Evolutionary conservation across 1,284 basidiomycete genomes (phyloP).

Genomic region (Retiboletus flavoniger): DNA sequence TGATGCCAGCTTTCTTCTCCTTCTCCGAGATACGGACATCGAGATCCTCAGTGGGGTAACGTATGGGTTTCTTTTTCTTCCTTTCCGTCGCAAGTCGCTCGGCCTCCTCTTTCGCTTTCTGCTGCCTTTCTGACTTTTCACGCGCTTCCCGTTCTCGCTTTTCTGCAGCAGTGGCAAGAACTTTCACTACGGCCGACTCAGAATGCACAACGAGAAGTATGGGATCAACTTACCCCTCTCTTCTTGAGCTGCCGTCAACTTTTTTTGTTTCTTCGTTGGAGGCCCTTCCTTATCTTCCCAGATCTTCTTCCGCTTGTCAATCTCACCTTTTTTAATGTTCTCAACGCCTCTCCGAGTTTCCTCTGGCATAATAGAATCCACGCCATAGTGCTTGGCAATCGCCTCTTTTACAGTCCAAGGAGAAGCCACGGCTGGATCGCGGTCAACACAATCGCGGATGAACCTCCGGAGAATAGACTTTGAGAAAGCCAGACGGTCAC

Average conservation of each 20-base stretch:
- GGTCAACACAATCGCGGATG: slow-evolving; percentile 89
- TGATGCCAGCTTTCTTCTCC: slow-evolving; percentile 75
- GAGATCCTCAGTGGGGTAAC: slow-evolving; percentile 83
- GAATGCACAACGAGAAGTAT: slow-evolving; percentile 7
- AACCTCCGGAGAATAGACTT: slow-evolving; percentile 96
- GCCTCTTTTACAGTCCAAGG: slow-evolving; percentile 92
- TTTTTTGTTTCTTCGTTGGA: slow-evolving; percentile 78
- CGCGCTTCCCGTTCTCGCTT: slow-evolving; percentile 66
- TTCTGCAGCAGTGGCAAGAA: slow-evolving; percentile 44
- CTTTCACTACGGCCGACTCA: slow-evolving; percentile 34
- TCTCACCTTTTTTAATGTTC: slow-evolving; percentile 79
- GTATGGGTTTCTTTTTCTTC: slow-evolving; percentile 87
- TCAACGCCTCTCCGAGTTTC: slow-evolving; percentile 79
- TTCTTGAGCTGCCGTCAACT: slow-evolving; percentile 65
- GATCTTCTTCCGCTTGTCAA: slow-evolving; percentile 84
- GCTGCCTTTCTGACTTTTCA: slow-evolving; percentile 65
- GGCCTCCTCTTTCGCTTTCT: slow-evolving; percentile 66
- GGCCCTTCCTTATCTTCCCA: slow-evolving; percentile 84
- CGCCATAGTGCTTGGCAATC: slow-evolving; percentile 81
- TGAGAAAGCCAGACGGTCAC: slow-evolving; percentile 92
- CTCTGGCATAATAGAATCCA: slow-evolving; percentile 83
- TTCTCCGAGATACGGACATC: slow-evolving; percentile 74
- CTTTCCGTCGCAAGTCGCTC: slow-evolving; percentile 70
- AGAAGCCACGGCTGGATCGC: slow-evolving; percentile 87
- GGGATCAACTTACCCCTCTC: slow-evolving; percentile 56